These are phyloP conservation scores for Colletotrichum trifolii DNA, from an alignment of 2,329 filamentous ascomycete genomes.

Conservation along the genomic window DNA sequence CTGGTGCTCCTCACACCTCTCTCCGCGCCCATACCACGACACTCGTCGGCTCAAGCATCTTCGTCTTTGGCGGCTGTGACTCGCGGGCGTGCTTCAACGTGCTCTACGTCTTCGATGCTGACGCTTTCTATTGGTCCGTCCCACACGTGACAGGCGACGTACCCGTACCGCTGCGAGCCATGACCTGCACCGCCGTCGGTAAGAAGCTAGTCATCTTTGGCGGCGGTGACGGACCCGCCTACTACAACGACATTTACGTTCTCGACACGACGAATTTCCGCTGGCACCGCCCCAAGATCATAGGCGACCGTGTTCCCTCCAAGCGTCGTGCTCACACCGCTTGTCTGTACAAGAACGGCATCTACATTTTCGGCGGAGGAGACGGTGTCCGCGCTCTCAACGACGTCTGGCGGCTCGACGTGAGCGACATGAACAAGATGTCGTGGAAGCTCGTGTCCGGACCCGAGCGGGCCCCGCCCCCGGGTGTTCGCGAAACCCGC, in stretches of 20 bases:
- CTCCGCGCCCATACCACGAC: constrained; percentile 76
- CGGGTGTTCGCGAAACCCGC: constrained; percentile 49
- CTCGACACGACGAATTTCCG: constrained; percentile 77
- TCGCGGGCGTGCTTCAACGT: constrained; percentile 75
- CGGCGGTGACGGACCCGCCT: constrained; percentile 75
- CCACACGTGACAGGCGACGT: constrained; percentile 74
- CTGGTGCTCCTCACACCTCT: constrained; percentile 69
- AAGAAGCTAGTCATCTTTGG: constrained; percentile 78
- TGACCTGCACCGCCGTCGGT: constrained; percentile 78
- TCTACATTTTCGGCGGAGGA: constrained; percentile 78
- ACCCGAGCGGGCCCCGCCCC: constrained; percentile 48
- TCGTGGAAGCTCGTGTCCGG: constrained; percentile 73
- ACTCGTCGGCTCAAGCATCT: constrained; percentile 73
- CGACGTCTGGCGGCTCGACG: constrained; percentile 79
- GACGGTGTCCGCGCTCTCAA: constrained; percentile 77
- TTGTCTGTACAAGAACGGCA: constrained; percentile 77
- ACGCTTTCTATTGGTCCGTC: constrained; percentile 76
- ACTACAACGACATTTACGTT: constrained; percentile 79
- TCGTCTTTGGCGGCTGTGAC: constrained; percentile 77
- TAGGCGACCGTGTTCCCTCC: constrained; percentile 68
- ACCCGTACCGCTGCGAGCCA: constrained; percentile 73
- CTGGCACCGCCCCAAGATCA: constrained; percentile 71
- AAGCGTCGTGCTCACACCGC: constrained; percentile 75
- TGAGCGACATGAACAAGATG: constrained; percentile 74
- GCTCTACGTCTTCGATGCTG: constrained; percentile 75